Evolutionary conservation across 192 early-diverging fungal species (phyloP), one percentile per base, ranked within the genome.

Genomic region (Coemansia asiatica): DNA sequence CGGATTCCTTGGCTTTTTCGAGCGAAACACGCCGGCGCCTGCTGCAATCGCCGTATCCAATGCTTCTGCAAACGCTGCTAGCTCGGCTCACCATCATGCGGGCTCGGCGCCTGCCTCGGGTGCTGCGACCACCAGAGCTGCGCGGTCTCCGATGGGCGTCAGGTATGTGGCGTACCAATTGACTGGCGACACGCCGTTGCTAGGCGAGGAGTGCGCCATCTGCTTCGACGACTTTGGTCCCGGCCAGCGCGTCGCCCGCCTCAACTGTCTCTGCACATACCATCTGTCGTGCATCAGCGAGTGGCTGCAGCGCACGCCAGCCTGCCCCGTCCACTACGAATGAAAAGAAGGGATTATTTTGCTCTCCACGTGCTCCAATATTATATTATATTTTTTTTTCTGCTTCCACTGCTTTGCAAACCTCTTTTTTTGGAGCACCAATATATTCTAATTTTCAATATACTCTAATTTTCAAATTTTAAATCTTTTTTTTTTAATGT

Each of bases 191-290:
- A 86, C 86, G 16, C 82, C 85, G 16, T 67, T 89, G 64, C 68
- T 91, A 46, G 89, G 86, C 26, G 86, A 87, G 67, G 95, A 97
- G 66, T 97, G 95, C 74, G 85, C 90, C 0, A 97, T 97, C 48
- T 97, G 95, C 81, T 94, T 97, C 83, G 92, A 95, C 61, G 95
- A 97, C 68, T 95, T 93, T 86, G 84, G 84, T 54, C 62, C 86
- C 35, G 92, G 90, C 78, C 85, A 94, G 64, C 78, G 83, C 15
- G 89, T 94, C 51, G 91, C 93, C 0, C 76, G 92, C 2, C 82
- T 95, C 70, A 93, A 90, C 60, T 97, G 95, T 66, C 74, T 97
- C 23, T 97, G 95, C 75, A 87, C 90, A 22, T 97, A 93, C 77
- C 95, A 97, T 76, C 81, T 86, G 25, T 82, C 81, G 36, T 96